These are phyloP conservation scores for Albatrellus ellisii DNA, from an alignment of 768 basidiomycete genomes.

Conservation along the genomic window DNA sequence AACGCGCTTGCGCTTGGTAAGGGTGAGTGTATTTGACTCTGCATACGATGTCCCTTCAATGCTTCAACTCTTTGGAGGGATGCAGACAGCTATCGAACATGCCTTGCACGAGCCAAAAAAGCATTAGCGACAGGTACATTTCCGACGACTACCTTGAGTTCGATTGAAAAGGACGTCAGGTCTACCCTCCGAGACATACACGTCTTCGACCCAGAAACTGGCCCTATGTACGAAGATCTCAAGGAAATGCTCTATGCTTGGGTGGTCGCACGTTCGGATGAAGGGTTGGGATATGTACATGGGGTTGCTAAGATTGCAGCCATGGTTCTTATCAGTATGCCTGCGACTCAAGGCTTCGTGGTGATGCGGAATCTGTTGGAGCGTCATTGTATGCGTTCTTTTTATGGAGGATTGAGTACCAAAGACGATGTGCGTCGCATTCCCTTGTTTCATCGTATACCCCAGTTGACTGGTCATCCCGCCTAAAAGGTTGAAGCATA, in stretches of 20 bases:
- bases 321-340: constrained; percentile 79
- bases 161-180: constrained; percentile 65
- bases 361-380: constrained; percentile 80
- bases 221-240: constrained; percentile 72
- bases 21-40: constrained; percentile 49
- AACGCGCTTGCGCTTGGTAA: constrained; percentile 73
- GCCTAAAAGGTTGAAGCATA: constrained; percentile 70
- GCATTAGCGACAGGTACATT: constrained; percentile 54
- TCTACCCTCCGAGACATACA: constrained; percentile 66
- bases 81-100: constrained; percentile 60
- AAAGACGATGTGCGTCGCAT: constrained; percentile 59
- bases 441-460: constrained; percentile 10
- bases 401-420: constrained; percentile 58
- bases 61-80: background rate
- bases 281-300: constrained; percentile 60
- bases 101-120: constrained; percentile 61
- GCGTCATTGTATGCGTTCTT: constrained; percentile 73
- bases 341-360: constrained; percentile 60
- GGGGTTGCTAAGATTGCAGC: constrained; percentile 69
- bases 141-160: constrained; percentile 42
- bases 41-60: background rate
- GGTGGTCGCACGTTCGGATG: constrained; percentile 77
- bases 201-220: constrained; percentile 63
- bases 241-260: constrained; percentile 80
- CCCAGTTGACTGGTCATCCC: background rate